Conservation (phyloP, 2,329 filamentous ascomycete species). For the Colletotrichum costaricense region DNA sequence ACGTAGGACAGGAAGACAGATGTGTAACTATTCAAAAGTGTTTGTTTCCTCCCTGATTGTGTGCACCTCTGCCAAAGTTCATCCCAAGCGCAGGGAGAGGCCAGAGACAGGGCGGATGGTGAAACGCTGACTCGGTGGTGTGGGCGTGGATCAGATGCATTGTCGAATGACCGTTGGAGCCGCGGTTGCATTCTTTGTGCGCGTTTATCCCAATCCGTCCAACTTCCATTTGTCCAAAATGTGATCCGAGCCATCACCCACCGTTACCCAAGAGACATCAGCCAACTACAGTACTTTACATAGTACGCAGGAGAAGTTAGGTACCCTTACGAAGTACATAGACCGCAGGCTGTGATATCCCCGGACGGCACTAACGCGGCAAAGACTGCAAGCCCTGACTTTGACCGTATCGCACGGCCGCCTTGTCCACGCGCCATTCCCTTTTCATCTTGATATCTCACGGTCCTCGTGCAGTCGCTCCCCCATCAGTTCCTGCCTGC, state of each 20-base stretch:
- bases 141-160: constrained; percentile 21
- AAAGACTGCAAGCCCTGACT: constrained; percentile 15
- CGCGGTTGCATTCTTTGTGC: constrained; percentile 13
- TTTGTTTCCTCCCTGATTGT: constrained; percentile 12
- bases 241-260: constrained; percentile 15
- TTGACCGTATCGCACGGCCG: background rate
- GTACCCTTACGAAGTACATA: too few species aligned
- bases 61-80: background rate
- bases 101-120: constrained; percentile 11
- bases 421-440: constrained; percentile 5
- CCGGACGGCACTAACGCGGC: constrained; percentile 21
- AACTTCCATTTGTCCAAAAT: constrained; percentile 16
- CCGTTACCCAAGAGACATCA: too few species aligned
- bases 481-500: background rate
- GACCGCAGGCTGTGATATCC: background rate
- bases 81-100: constrained; percentile 6
- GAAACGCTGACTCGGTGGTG: constrained; percentile 31
- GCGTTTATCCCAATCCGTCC: background rate
- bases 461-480: background rate
- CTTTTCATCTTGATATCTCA: background rate
- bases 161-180: constrained; percentile 23
- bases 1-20: too few species aligned
- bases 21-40: constrained; percentile 25
- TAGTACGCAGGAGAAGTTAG: too few species aligned
- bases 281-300: too few species aligned